Evolutionary conservation across 257 asterid genomes (phyloP), one percentile per base, ranked within the genome.

Genomic region (Jacaranda copaia): DNA sequence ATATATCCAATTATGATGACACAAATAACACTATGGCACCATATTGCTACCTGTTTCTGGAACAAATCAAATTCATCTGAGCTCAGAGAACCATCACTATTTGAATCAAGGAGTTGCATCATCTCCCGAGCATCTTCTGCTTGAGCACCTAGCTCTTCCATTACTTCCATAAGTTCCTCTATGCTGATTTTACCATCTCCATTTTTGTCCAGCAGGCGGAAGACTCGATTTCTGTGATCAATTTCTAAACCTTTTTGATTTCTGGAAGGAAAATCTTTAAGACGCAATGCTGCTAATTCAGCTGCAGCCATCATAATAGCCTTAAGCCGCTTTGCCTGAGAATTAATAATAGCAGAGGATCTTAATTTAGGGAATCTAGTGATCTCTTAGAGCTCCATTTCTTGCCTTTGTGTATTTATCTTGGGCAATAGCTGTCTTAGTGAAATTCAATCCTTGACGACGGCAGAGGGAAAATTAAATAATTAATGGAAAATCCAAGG

Each of bases 261-360:
- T 25, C 80, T 62, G 52, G 89, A 87, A 45, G 98, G 96, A 74
- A 91, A 85, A 86, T 92, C 98, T 81, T 86, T 83, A 52, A 94
- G 88, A 49, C 98, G 97, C 80, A 88, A 16, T 32, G 97, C 97
- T 52, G 98, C 97, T 82, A 95, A 86, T 82, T 93, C 99, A 73
- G 97, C 96, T 45, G 98, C 97, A 78, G 98, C 99, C 91, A 95
- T 87, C 99, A 95, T 95, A 67, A 95, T 92, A 48, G 91, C 94
- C 91, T 95, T 95, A 48, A 92, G 88, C 68, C 91, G 93, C 87
- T 83, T 93, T 48, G 97, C 97, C 99, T 94, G 89, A 79, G 55
- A 81, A 72, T 72, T 72, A 78, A 18, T 16, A 42, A 49, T 64
- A 55, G 68, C 74, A 73, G 15, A 83, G 67, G 13, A 77, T 70